These are phyloP conservation scores for Clitoria ternatea DNA, from an alignment of 306 rosid genomes.

Conservation along the genomic window DNA sequence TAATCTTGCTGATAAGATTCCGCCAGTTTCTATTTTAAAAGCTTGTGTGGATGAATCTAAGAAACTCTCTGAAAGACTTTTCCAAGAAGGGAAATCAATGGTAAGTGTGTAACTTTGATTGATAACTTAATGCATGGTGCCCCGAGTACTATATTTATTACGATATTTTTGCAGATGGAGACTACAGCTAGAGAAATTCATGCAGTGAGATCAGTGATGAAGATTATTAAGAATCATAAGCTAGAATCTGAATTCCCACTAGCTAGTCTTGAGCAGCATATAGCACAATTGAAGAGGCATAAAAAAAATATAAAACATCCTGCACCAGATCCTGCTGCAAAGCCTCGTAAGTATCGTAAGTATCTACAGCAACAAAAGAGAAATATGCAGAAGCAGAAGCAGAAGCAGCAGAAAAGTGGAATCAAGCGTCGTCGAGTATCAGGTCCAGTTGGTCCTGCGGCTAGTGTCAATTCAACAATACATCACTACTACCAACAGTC, in stretches of 20 bases:
- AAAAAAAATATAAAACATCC: slow-evolving; percentile 33
- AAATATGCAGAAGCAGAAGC: slow-evolving; percentile 19
- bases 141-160: slow-evolving; percentile 20
- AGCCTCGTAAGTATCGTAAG: slow-evolving; percentile 25
- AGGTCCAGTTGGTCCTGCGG: slow-evolving; percentile 34
- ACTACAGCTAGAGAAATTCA: slow-evolving; percentile 54
- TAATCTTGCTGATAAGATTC: slow-evolving; percentile 57
- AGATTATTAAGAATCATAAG: slow-evolving; percentile 53
- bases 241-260: slow-evolving; percentile 62
- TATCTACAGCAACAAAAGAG: slow-evolving; percentile 25
- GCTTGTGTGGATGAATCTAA: slow-evolving; percentile 50
- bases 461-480: slow-evolving; percentile 31
- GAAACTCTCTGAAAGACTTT: slow-evolving; percentile 43
- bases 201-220: slow-evolving; percentile 55
- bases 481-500: slow-evolving; percentile 39
- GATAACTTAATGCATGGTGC: neutral
- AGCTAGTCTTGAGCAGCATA: slow-evolving; percentile 49
- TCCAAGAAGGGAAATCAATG: slow-evolving; percentile 51
- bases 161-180: slow-evolving; percentile 52
- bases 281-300: slow-evolving; percentile 56
- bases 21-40: slow-evolving; percentile 67
- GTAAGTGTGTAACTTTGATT: slow-evolving; percentile 42
- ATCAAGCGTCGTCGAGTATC: slow-evolving; percentile 43
- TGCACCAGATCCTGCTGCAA: slow-evolving; percentile 37
- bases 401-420: slow-evolving; percentile 41